Evolutionary conservation across 1,284 basidiomycete genomes (phyloP).

Genomic region (Cerioporus squamosus): DNA sequence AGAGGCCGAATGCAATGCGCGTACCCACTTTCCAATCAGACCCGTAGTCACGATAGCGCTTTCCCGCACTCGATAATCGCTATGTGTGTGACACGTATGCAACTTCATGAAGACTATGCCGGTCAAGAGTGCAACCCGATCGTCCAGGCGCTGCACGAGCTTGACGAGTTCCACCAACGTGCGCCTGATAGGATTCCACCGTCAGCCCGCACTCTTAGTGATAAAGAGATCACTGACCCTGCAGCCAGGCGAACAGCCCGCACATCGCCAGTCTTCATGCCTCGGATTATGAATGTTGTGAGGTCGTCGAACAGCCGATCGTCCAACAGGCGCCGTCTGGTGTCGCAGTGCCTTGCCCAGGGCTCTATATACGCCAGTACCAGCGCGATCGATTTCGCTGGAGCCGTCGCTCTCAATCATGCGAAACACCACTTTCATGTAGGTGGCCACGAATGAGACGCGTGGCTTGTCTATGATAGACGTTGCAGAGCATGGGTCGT

Average conservation of each 20-base stretch:
- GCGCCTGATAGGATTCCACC: constrained; percentile 38
- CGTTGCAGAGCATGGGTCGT: constrained; percentile 36
- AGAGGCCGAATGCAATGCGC: background rate
- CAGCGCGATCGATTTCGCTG: constrained; percentile 51
- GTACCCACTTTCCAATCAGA: constrained; percentile 62
- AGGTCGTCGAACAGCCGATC: constrained; percentile 42
- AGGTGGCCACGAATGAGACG: constrained; percentile 43
- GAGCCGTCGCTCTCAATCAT: constrained; percentile 50
- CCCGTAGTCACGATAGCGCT: constrained; percentile 65
- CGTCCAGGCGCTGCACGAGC: constrained; percentile 38
- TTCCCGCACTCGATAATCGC: constrained; percentile 55
- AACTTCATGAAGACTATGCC: constrained; percentile 48
- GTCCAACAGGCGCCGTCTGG: constrained; percentile 40
- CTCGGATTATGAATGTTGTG: constrained; percentile 46
- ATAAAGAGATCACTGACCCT: constrained; percentile 52
- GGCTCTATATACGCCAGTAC: constrained; percentile 48
- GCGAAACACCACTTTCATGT: constrained; percentile 41
- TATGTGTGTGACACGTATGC: constrained; percentile 32
- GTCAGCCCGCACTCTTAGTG: background rate
- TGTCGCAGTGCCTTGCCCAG: constrained; percentile 54
- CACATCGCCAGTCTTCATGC: constrained; percentile 55
- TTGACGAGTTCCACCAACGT: constrained; percentile 54
- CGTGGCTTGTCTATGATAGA: constrained; percentile 21
- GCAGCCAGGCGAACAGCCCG: constrained; percentile 66
- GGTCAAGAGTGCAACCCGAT: constrained; percentile 42